Percentiles rank a stretch among this genome's conserved stretches.
Conservation (phyloP, 768 basidiomycete genomes). For the Strobilomyces echinocephalus region DNA sequence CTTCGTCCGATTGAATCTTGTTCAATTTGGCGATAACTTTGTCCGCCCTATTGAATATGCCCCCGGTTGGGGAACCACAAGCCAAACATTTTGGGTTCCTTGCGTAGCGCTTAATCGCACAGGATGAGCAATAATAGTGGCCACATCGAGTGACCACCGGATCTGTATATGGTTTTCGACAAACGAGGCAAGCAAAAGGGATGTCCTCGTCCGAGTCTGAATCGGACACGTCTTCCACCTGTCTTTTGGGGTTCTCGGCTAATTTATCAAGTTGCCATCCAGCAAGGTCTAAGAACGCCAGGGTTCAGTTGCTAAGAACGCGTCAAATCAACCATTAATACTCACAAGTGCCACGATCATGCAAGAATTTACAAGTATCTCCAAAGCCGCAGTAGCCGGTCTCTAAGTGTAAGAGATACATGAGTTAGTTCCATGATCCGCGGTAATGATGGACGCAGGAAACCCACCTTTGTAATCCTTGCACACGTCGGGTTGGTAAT, state of each 20-base stretch:
- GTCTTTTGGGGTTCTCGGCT: conserved; percentile 68
- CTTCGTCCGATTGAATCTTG: conserved; percentile 58
- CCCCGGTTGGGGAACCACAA: conserved; percentile 88
- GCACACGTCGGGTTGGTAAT: conserved; percentile 99
- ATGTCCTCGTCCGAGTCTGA: conserved; percentile 81
- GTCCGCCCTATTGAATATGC: conserved; percentile 94
- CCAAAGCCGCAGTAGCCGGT: conserved; percentile 99
- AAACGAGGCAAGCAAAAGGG: conserved; percentile 98
- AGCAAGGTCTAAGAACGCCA: conserved; percentile 63
- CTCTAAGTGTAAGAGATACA: conserved; percentile 45
- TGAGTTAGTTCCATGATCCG: conserved; percentile 16
- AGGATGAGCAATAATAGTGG: conserved; percentile 93
- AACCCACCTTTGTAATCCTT: conserved; percentile 96
- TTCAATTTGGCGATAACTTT: conserved; percentile 87
- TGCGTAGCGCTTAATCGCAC: conserved; percentile 91
- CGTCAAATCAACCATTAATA: conserved; percentile 14
- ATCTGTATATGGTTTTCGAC: conserved; percentile 90
- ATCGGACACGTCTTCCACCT: conserved; percentile 51
- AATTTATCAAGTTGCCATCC: conserved; percentile 98
- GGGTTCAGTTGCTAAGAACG: conserved; percentile 7
- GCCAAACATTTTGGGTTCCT: conserved; percentile 96
- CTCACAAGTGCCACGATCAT: conserved; percentile 93
- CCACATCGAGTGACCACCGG: conserved; percentile 95
- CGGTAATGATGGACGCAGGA: conserved; percentile 4
- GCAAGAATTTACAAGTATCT: conserved; percentile 98